phyloP scores from a whole-genome alignment of 495 filamentous ascomycete species.

The Lichenothelia convexa region DNA sequence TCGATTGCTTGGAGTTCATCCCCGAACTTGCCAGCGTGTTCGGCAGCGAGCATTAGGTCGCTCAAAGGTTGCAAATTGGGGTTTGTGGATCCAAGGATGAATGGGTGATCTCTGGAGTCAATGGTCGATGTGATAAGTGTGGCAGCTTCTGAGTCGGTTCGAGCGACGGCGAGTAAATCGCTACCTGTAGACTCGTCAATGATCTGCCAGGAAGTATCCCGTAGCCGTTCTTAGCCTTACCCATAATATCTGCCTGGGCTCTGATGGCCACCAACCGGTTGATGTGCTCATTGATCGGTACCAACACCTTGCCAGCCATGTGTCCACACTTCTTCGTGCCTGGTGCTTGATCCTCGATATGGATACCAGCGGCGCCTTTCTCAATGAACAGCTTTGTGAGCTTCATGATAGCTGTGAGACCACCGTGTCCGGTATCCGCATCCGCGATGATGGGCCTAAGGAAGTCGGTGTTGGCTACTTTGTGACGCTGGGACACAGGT shows the following conservation, averaged over 20 bases:
- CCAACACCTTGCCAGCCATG: conserved; percentile 97
- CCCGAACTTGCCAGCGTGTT: conserved; percentile 65
- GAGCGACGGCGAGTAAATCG: conserved; percentile 77
- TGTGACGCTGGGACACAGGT: conserved; percentile 51
- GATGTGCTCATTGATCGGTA: conserved; percentile 95
- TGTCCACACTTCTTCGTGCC: conserved; percentile 99
- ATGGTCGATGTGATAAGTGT: conserved; percentile 95
- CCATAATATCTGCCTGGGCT: conserved; percentile 98
- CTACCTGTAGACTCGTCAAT: conserved; percentile 28
- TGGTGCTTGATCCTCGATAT: conserved; percentile 96
- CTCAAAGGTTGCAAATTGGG: conserved; percentile 63
- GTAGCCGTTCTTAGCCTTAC: conserved; percentile 23
- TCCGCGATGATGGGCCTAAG: conserved; percentile 92
- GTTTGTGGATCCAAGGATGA: conserved; percentile 84
- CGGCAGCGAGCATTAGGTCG: conserved; percentile 79
- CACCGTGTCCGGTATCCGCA: conserved; percentile 93
- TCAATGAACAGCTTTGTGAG: conserved; percentile 95
- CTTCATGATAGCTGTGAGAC: conserved; percentile 96
- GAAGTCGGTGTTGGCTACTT: conserved; percentile 74
- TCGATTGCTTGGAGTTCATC: conserved; percentile 77
- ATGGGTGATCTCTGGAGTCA: conserved; percentile 82
- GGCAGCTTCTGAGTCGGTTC: conserved; percentile 93
- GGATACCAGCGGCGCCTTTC: conserved; percentile 91
- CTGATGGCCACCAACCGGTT: conserved; percentile 93
- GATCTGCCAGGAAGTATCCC: not conserved